Evolutionary conservation across 371 early-diverging fungal species (phyloP).

Genomic region (Mycotypha africana): DNA sequence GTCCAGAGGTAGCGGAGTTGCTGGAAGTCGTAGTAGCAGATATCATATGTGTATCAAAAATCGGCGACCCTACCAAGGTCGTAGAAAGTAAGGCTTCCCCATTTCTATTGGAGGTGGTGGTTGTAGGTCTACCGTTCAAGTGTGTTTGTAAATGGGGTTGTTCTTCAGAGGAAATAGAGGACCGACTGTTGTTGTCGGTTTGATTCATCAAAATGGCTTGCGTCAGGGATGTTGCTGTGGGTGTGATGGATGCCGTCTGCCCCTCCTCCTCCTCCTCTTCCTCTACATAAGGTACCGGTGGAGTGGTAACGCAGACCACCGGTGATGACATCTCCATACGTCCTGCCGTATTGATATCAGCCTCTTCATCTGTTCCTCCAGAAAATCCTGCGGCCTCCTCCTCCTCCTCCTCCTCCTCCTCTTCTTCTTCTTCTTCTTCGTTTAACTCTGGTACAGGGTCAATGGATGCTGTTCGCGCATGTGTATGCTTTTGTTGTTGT

Average conservation of each 20-base stretch:
- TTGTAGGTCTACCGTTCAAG: too few relatives aligned
- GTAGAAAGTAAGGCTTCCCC: slow-evolving; percentile 8
- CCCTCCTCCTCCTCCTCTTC: not conserved
- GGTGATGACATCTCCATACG: too few relatives aligned
- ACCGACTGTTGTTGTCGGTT: too few relatives aligned
- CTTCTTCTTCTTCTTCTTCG: slow-evolving; percentile 11
- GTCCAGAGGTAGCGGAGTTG: too few relatives aligned
- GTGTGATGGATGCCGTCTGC: too few relatives aligned
- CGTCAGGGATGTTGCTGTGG: too few relatives aligned
- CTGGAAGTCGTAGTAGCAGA: too few relatives aligned
- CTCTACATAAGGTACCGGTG: not conserved
- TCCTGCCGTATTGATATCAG: too few relatives aligned
- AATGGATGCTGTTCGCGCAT: slow-evolving; percentile 1
- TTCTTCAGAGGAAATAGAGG: too few relatives aligned
- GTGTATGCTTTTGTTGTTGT: not conserved
- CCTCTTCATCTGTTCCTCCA: not conserved
- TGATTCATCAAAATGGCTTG: too few relatives aligned
- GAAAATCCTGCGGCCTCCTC: not conserved
- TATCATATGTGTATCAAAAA: not conserved
- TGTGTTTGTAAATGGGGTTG: too few relatives aligned
- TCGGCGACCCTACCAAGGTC: slow-evolving; percentile 10
- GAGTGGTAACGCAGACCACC: not conserved
- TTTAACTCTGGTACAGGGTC: slow-evolving; percentile 14
- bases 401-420: not conserved
- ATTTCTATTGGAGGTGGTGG: not conserved